Conservation (phyloP, 1,139 yeast species). For the Magnusiomyces clavatus region DNA sequence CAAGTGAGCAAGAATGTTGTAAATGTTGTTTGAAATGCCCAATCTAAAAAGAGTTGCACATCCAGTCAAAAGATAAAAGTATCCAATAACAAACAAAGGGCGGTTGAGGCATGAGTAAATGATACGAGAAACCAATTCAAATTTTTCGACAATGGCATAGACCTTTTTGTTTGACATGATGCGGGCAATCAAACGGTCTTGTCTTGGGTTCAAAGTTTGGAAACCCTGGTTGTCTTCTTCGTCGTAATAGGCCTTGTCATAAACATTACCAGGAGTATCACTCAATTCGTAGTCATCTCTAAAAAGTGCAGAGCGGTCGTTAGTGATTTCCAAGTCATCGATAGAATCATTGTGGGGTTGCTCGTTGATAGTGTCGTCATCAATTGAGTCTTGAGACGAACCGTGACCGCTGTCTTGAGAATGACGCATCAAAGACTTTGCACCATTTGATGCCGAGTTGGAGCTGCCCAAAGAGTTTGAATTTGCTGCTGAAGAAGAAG, state of each 20-base stretch:
- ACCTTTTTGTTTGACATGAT: constrained; percentile 28
- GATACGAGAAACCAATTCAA: constrained; percentile 34
- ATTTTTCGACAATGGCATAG: constrained; percentile 29
- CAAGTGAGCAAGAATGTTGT: constrained; percentile 85
- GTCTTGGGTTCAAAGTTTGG: constrained; percentile 10
- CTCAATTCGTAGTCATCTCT: constrained; percentile 8
- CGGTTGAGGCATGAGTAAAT: constrained; percentile 52
- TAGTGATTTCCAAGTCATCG: constrained; percentile 11
- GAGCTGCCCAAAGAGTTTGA: too few species aligned
- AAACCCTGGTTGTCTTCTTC: constrained; percentile 14
- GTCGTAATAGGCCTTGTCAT: constrained; percentile 13
- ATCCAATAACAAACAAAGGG: constrained; percentile 54
- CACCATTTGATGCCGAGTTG: constrained; percentile 6
- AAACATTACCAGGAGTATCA: constrained; percentile 3
- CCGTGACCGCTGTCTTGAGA: constrained; percentile 26
- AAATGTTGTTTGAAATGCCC: constrained; percentile 60
- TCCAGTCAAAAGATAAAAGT: constrained; percentile 64
- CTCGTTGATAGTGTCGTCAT: constrained; percentile 3
- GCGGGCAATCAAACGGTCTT: constrained; percentile 20
- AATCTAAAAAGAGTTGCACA: constrained; percentile 61
- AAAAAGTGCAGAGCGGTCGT: background rate
- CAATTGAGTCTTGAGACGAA: constrained; percentile 1
- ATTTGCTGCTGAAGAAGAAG: too few species aligned
- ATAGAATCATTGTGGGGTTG: constrained; percentile 1
- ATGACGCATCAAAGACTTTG: constrained; percentile 15